Conservation (phyloP, 2,329 filamentous ascomycete genomes). For the Geosmithia putterillii region DNA sequence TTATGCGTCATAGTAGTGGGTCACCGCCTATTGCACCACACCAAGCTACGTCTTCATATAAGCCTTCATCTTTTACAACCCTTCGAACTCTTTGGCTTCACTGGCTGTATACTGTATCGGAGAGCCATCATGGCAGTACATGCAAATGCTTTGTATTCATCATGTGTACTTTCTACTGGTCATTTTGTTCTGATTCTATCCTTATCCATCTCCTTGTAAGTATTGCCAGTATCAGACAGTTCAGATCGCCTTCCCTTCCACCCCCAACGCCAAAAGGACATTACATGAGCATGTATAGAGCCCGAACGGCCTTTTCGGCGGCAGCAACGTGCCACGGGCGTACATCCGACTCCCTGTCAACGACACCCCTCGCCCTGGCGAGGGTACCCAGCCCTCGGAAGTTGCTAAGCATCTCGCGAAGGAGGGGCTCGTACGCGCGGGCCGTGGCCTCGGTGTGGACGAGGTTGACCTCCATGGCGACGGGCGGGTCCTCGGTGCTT, state of each 20-base stretch:
- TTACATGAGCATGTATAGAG: conserved; percentile 51
- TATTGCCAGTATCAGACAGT: not conserved
- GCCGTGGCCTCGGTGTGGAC: conserved; percentile 40
- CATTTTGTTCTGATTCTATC: not conserved
- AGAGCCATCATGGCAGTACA: too few relatives aligned
- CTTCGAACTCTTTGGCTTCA: too few relatives aligned
- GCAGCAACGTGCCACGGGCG: conserved; percentile 69
- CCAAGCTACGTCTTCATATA: not conserved
- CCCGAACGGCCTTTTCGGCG: conserved; percentile 55
- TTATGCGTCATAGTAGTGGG: not conserved
- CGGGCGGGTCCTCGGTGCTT: conserved; percentile 43
- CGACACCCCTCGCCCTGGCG: conserved; percentile 52
- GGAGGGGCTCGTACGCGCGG: conserved; percentile 46
- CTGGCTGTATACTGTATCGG: too few relatives aligned
- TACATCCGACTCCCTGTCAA: conserved; percentile 46
- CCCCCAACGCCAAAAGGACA: not conserved
- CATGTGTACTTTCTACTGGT: not conserved
- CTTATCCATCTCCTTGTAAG: not conserved
- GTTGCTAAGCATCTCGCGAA: conserved; percentile 58
- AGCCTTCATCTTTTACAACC: not conserved
- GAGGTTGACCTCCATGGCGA: conserved; percentile 52
- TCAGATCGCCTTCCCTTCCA: too few relatives aligned
- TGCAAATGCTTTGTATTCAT: not conserved
- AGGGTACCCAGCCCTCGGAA: conserved; percentile 59
- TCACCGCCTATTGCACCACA: not conserved